Conservation (phyloP, 257 asterid genomes). For the Lantana camara region DNA sequence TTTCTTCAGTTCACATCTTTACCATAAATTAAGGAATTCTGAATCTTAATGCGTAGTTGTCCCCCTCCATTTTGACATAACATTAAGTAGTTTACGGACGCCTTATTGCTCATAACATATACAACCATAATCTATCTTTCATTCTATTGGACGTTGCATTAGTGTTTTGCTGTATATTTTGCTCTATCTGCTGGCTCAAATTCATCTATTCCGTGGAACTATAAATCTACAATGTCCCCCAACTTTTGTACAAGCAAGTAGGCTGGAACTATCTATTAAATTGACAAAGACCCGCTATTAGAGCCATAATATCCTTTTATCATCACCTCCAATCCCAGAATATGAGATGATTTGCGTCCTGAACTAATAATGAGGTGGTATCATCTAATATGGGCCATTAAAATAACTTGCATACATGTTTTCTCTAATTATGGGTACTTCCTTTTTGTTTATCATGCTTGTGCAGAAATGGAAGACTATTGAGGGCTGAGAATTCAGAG, state of each 20-base stretch:
- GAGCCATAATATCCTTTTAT: conserved; percentile 12
- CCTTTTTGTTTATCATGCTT: conserved; percentile 22
- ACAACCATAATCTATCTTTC: conserved; percentile 1
- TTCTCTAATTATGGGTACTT: neutral
- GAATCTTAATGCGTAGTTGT: neutral
- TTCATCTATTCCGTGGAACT: conserved; percentile 14
- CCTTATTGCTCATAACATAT: neutral
- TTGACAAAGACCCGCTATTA: conserved; percentile 6
- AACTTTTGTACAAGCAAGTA: neutral
- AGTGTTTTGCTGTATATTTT: neutral
- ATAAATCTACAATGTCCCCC: neutral
- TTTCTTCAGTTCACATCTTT: too few species aligned
- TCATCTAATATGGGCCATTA: neutral
- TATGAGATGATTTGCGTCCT: conserved; percentile 3
- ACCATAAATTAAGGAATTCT: conserved; percentile 2
- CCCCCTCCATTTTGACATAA: neutral
- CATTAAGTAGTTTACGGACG: neutral
- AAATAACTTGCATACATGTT: neutral
- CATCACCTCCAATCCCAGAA: neutral
- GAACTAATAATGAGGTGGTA: neutral
- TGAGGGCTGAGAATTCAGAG: conserved; percentile 34
- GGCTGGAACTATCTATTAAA: neutral
- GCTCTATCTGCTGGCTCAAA: too few species aligned
- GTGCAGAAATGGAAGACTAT: conserved; percentile 36
- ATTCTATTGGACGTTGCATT: neutral